Evolutionary conservation across 768 basidiomycete species (phyloP), one percentile per base, ranked within the genome.

Genomic region (Auricularia heimuer): DNA sequence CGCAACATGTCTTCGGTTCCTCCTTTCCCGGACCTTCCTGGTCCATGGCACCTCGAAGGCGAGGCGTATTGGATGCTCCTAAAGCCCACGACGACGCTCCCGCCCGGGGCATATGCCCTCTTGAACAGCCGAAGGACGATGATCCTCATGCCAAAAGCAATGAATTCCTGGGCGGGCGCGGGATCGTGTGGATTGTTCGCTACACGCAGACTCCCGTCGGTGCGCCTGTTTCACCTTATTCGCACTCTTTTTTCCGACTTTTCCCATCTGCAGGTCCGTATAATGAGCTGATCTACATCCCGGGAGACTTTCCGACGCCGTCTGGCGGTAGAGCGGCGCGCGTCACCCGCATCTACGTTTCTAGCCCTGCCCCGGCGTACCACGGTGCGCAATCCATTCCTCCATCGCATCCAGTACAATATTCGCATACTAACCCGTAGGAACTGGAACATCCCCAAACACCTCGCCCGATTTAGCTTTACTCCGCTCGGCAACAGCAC

Each of bases 381-480:
- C 67, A 67, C 29, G 67, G 67, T 65, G 33, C 18, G 65, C 36
- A 56, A 42, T 7, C 39, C 39, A 14, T 42, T 42, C 12, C n/a
- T 11, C 42, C 14, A 4, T 21, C 7, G 44, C 10, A n/a, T 14
- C 35, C 62, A 8, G 34, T 36, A 14, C 39, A 29, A 29, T 29
- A 29, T 29, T 29, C 29, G 29, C 18, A 16, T 16, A 51, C 65
- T 64, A 51, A 21, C 39, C 7, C 39, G 67, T 12, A 62, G 44
- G 29, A 67, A 66, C 62, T 67, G 67, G 67, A 67, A 67, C 44
- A 56, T 63, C n/a, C 42, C 65, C 8, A 67, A 67, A 36, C 65
- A 67, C 37, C 56, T 62, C n/a, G 67, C 67, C 11, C 36, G 47
- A 21, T 67, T 67, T 34, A 36, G 42, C 21, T 67, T 67, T 61